phyloP scores from a whole-genome alignment of 345 rosid species.

The Linum lewisii region DNA sequence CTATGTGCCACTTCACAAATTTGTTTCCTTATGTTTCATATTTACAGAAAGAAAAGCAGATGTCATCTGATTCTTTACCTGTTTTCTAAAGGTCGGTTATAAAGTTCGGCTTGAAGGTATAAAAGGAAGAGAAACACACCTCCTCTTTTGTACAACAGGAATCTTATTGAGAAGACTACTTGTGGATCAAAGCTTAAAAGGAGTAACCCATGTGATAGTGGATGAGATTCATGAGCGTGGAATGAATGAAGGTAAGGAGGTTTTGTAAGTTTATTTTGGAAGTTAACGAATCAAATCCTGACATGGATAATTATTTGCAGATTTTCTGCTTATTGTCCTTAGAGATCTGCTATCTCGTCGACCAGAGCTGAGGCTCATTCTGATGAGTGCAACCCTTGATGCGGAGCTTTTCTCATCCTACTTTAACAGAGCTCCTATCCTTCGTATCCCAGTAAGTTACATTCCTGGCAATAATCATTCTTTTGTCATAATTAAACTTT shows the following conservation, averaged over 20 bases:
- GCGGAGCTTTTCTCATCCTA: conserved; percentile 89
- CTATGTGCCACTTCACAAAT: conserved; percentile 10
- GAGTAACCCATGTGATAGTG: conserved; percentile 80
- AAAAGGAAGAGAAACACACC: conserved; percentile 78
- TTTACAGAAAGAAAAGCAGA: conserved; percentile 5
- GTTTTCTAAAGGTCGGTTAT: conserved; percentile 64
- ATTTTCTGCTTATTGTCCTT: conserved; percentile 87
- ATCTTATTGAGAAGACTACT: conserved; percentile 83
- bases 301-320: conserved; percentile 18
- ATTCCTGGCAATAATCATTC: not conserved
- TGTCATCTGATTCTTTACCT: conserved; percentile 14
- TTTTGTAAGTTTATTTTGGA: conserved; percentile 3
- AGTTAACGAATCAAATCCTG: not conserved
- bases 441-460: conserved; percentile 66
- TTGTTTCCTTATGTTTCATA: conserved; percentile 4
- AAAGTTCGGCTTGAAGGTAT: conserved; percentile 91
- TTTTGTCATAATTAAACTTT: not conserved
- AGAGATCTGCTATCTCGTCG: conserved; percentile 84
- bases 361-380: conserved; percentile 67
- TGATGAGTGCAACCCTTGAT: conserved; percentile 95
- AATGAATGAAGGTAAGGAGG: conserved; percentile 78
- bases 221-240: conserved; percentile 99
- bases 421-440: conserved; percentile 71
- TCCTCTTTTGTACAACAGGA: conserved; percentile 93
- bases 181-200: conserved; percentile 74